These are phyloP conservation scores for Starmerella floricola DNA, from an alignment of 805 yeast genomes.

Conservation along the genomic window DNA sequence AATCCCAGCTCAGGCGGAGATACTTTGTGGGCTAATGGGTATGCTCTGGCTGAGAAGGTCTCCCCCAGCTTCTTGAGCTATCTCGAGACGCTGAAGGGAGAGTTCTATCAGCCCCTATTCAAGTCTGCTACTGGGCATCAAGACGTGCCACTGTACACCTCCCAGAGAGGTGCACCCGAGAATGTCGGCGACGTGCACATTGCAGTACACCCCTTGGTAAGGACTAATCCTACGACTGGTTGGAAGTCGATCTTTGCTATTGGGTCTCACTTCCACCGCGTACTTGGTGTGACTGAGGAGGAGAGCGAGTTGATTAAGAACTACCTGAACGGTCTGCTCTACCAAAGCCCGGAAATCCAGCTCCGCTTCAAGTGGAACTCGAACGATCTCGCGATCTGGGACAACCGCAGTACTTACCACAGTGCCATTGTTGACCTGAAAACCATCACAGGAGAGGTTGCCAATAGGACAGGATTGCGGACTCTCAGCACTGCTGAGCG, in stretches of 20 bases:
- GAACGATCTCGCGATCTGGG: slow-evolving; percentile 49
- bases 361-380: slow-evolving; percentile 43
- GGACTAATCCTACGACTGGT: slow-evolving; percentile 57
- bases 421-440: slow-evolving; percentile 38
- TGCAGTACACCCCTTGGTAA: slow-evolving; percentile 47
- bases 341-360: slow-evolving; percentile 44
- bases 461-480: slow-evolving; percentile 24
- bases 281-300: slow-evolving; percentile 40
- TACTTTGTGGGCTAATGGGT: slow-evolving; percentile 43
- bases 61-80: slow-evolving; percentile 39
- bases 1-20: slow-evolving; percentile 42
- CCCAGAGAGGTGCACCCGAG: slow-evolving; percentile 27
- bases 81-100: slow-evolving; percentile 33
- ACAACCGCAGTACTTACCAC: slow-evolving; percentile 45
- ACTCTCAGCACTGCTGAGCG: slow-evolving; percentile 26
- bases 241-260: slow-evolving; percentile 48
- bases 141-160: slow-evolving; percentile 38
- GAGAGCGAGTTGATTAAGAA: slow-evolving; percentile 41
- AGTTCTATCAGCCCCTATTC: slow-evolving; percentile 34
- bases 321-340: slow-evolving; percentile 37
- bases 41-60: slow-evolving; percentile 42
- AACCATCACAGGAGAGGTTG: slow-evolving; percentile 14
- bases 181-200: slow-evolving; percentile 24
- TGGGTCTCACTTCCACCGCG: slow-evolving; percentile 39
- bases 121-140: slow-evolving; percentile 34